phyloP scores from a whole-genome alignment of 83 land plant species.

The Isoetes engelmannii region DNA sequence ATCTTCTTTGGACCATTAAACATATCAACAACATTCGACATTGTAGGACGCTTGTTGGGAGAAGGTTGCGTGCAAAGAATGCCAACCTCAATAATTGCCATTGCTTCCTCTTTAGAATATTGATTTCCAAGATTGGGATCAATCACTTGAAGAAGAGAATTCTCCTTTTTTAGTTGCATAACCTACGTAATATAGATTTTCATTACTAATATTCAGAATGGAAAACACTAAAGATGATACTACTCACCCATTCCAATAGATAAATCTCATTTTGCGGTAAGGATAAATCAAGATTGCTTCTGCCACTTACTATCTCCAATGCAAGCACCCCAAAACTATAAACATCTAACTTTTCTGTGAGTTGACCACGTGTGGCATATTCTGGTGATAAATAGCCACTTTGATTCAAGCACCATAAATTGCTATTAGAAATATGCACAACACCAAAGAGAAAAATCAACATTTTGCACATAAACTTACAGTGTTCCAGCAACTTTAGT shows the following conservation, averaged over 20 bases:
- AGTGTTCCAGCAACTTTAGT: constrained; percentile 12
- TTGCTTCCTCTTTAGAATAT: constrained; percentile 2
- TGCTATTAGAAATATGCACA: too few species aligned
- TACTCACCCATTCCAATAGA: constrained; percentile 12
- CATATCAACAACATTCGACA: neutral
- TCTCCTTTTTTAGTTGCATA: neutral
- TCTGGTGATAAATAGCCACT: too few species aligned
- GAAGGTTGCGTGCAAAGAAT: constrained; percentile 10
- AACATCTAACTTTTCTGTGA: constrained; percentile 5
- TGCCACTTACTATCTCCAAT: constrained; percentile 16
- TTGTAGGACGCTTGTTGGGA: constrained; percentile 4
- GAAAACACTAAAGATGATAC: too few species aligned
- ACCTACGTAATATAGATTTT: constrained; percentile 4
- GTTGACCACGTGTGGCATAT: too few species aligned
- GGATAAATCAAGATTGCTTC: neutral
- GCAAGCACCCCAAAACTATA: constrained; percentile 12
- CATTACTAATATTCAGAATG: too few species aligned
- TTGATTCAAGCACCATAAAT: too few species aligned
- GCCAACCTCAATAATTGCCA: constrained; percentile 3
- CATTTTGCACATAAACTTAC: neutral
- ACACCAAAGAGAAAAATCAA: too few species aligned
- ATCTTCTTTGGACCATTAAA: neutral
- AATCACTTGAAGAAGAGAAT: constrained; percentile 3
- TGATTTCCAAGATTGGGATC: constrained; percentile 5
- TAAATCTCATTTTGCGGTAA: constrained; percentile 3